Percentiles rank a stretch among this genome's conserved stretches.
phyloP scores from a whole-genome alignment of 306 rosid species.

The Urtica urens region DNA sequence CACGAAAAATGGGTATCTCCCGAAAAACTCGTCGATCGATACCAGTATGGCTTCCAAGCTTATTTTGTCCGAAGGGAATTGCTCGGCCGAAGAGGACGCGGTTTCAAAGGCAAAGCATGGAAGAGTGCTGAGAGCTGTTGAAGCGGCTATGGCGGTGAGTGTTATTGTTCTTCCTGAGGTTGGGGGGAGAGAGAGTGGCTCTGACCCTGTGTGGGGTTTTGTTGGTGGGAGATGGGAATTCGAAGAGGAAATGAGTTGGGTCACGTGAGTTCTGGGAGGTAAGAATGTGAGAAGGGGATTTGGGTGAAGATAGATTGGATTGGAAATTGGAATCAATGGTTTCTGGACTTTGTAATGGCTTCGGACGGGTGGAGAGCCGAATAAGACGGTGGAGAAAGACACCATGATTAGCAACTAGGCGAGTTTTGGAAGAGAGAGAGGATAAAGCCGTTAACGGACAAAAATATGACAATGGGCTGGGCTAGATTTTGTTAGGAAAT shows the following conservation, averaged over 20 bases:
- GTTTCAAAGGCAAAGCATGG: constrained; percentile 54
- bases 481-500: too few relatives aligned
- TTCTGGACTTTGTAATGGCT: constrained; percentile 39
- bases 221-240: constrained; percentile 10
- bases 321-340: constrained; percentile 8
- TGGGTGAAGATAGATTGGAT: constrained; percentile 26
- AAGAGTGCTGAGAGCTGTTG: constrained; percentile 28
- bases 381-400: constrained; percentile 39
- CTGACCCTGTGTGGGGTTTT: constrained; percentile 11
- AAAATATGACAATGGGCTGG: constrained; percentile 1
- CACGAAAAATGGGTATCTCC: constrained; percentile 69
- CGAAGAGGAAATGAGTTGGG: constrained; percentile 17
- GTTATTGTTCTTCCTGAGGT: constrained; percentile 14
- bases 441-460: constrained; percentile 11
- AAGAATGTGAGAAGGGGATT: constrained; percentile 19
- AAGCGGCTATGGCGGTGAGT: constrained; percentile 23
- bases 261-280: constrained; percentile 6
- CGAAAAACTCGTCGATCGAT: constrained; percentile 59
- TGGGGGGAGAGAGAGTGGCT: constrained; percentile 15
- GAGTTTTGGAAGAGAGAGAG: not conserved
- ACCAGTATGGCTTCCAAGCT: constrained; percentile 48
- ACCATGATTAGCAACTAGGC: constrained; percentile 29
- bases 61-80: constrained; percentile 45
- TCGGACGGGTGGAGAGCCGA: constrained; percentile 39
- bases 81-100: constrained; percentile 14